Base-by-base conservation (phyloP, 2,329 filamentous ascomycete genomes). In the Leptographium lundbergii region DNA sequence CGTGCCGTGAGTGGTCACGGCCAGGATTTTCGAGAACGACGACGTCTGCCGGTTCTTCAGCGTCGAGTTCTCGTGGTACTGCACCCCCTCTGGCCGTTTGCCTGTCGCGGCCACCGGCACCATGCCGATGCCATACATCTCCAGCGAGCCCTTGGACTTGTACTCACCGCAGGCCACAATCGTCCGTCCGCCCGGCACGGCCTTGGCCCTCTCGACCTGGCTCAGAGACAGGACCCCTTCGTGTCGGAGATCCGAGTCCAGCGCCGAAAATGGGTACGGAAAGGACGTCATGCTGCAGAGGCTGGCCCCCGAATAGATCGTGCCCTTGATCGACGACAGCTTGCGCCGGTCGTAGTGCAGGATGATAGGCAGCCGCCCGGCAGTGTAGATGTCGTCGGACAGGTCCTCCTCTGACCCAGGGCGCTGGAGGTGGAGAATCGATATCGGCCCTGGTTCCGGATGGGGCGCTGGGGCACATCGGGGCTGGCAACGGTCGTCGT, bases 111-210 rank as follows among this genome's bases (percentile, higher is more conserved):
- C 24, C 11, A 10, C 4, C 3, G 34, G 50, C 24, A 7, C 57
- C n/a, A 19, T 25, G 27, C 66, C 61, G 1, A 89, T 72, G 17
- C 84, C 84, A 69, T 95, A 96, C n/a, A 96, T 74, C 68, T 97
- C 92, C 2, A 97, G 75, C 0, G 88, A 91, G 0, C 92, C 92
- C 70, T 94, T 91, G 36, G 87, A 89, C 65, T 94, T 95, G 74
- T 96, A 96, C 68, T 92, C 89, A 6, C 91, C 92, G 47, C 88
- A 89, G 3, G 90, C 89, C 57, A 96, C 81, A 29, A 96, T 72
- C 0, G 87, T 91, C 53, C 85, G 77, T 0, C 85, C 80, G 14
- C 70, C 79, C 0, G 72, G 66, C 0, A 70, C 69, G n/a, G 67
- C 71, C 64, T 86, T 86, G n/a, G 77, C 77, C 22, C 74, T 72